Percentiles rank a stretch among this genome's conserved stretches.
These are phyloP conservation scores for Hypoxylon trugodes DNA, from an alignment of 495 filamentous ascomycete species.

Conservation along the genomic window DNA sequence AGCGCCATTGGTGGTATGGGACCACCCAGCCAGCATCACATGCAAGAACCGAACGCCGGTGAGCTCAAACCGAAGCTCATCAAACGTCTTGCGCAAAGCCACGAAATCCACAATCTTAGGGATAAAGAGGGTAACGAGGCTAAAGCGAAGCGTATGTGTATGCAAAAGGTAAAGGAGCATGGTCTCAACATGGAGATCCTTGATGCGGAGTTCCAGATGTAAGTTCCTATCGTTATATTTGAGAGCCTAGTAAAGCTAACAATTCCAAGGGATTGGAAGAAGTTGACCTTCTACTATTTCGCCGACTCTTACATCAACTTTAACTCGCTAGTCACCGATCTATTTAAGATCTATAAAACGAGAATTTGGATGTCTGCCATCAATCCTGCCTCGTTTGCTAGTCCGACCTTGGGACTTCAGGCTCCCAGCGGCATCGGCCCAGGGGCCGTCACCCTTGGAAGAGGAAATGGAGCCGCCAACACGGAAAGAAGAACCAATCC, in stretches of 20 bases:
- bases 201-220: conserved; percentile 99
- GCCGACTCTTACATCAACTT: conserved; percentile 99
- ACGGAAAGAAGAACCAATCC: conserved; percentile 58
- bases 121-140: conserved; percentile 98
- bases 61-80: conserved; percentile 96
- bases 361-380: conserved; percentile 99
- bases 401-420: conserved; percentile 74
- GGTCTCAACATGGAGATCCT: conserved; percentile 97
- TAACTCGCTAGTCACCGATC: conserved; percentile 93
- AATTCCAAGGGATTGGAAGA: conserved; percentile 89
- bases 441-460: conserved; percentile 62
- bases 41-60: conserved; percentile 74
- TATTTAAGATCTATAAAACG: conserved; percentile 99
- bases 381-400: conserved; percentile 97
- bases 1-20: conserved; percentile 80
- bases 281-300: conserved; percentile 98
- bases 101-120: conserved; percentile 84
- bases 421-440: conserved; percentile 70
- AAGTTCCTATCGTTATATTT: conserved; percentile 50
- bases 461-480: conserved; percentile 48
- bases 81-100: conserved; percentile 87
- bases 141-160: conserved; percentile 94
- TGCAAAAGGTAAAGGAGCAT: conserved; percentile 95
- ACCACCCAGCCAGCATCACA: conserved; percentile 71
- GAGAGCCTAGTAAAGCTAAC: conserved; percentile 13